Evolutionary conservation across 345 rosid species (phyloP).

Genomic region (Capsella bursapastoris): DNA sequence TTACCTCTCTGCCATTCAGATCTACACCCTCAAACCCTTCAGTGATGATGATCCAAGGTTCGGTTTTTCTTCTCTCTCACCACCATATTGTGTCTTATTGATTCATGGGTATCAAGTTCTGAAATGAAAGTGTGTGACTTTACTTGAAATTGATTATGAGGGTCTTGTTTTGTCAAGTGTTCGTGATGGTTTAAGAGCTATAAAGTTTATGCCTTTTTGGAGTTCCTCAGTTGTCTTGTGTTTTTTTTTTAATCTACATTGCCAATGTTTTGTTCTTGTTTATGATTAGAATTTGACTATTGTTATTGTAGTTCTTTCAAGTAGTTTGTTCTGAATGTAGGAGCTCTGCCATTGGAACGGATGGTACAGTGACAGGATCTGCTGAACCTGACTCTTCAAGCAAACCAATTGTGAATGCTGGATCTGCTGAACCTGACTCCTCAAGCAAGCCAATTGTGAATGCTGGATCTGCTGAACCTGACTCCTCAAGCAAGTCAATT

Average conservation of each 20-base stretch:
- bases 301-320: conserved; percentile 7
- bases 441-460: not conserved
- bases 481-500: not conserved
- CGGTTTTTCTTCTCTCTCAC: not conserved
- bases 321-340: conserved; percentile 33
- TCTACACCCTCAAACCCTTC: conserved; percentile 35
- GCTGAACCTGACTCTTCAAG: not conserved
- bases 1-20: conserved; percentile 39
- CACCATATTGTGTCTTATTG: not conserved
- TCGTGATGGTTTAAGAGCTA: not conserved
- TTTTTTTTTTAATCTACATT: not conserved
- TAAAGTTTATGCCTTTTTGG: not conserved
- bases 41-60: conserved; percentile 22
- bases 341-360: not conserved
- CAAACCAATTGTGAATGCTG: not conserved
- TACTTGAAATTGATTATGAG: not conserved
- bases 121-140: not conserved
- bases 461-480: not conserved
- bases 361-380: not conserved
- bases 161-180: not conserved
- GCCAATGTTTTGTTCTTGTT: not conserved
- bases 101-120: not conserved
- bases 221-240: not conserved
- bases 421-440: not conserved
- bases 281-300: not conserved